Base-by-base conservation (phyloP, 345 rosid genomes). In the Arabidopsis arenosa region DNA sequence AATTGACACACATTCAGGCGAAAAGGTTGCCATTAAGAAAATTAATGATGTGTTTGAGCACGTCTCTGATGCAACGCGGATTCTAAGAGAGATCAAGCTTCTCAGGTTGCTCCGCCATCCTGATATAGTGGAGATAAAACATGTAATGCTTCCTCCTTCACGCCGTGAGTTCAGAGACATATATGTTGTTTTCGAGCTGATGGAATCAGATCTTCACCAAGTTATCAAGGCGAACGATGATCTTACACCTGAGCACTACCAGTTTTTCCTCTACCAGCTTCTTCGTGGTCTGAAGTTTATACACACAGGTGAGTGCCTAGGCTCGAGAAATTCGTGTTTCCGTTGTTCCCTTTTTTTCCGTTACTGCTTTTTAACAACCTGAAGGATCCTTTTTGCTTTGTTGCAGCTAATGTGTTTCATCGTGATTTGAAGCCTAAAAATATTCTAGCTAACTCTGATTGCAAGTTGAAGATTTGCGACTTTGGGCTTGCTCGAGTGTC, bases 121-220 rank as follows among this genome's bases (percentile, higher is more conserved):
- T 1, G 97, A 92, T 83, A 86, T 95, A 60, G 98, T 95, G 45
- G 92, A 90, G 82, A 90, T 95, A 64, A 95, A 88, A 76, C 99
- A 95, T 59, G 92, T 95, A 5, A 92, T 93, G 99, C 97, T 95
- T 76, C 99, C 99, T 79, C 99, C 99, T 62, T 95, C 99, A 0
- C 91, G 94, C 1, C 81, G 98, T 62, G 99, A 95, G 81, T 95
- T 95, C 75, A 88, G 80, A 85, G 99, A 95, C 66, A 93, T 95
- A 32, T 95, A 92, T 80, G 98, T 95, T 73, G 94, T 95, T 67
- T 93, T 95, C 23, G 99, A 95, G 86, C 79, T 95, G 72, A 95
- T 95, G 97, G 99, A 95, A 80, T 95, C 99, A 18, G 99, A 95
- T 74, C 97, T 95, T 75, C 99, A 95, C 74, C 99, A 95, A 85